Conservation (phyloP, 2,329 filamentous ascomycete genomes). For the Venturia nashicola region DNA sequence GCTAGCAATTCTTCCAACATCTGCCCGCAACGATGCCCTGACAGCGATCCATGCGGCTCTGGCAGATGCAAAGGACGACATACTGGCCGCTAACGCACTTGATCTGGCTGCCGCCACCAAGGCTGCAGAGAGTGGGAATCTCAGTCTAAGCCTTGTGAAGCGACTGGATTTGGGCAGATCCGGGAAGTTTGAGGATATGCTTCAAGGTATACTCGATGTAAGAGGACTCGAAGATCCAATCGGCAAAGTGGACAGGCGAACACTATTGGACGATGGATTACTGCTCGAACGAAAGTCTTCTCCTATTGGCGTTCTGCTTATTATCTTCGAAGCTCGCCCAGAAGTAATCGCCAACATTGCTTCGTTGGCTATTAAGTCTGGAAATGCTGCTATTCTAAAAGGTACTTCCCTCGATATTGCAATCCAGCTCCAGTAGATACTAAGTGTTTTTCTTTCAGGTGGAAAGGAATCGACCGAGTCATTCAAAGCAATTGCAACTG, state of each 20-base stretch:
- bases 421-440: not conserved
- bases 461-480: constrained; percentile 93
- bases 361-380: constrained; percentile 89
- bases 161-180: constrained; percentile 73
- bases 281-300: constrained; percentile 79
- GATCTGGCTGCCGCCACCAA: constrained; percentile 66
- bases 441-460: constrained; percentile 34
- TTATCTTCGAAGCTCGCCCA: constrained; percentile 95
- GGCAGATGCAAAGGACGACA: constrained; percentile 52
- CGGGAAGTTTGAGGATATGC: constrained; percentile 96
- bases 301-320: constrained; percentile 92
- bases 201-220: constrained; percentile 87
- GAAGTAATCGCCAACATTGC: constrained; percentile 99
- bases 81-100: constrained; percentile 74
- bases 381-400: constrained; percentile 93
- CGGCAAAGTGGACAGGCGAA: constrained; percentile 72
- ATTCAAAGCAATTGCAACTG: constrained; percentile 80
- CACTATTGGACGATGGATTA: constrained; percentile 74
- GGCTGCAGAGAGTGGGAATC: constrained; percentile 60
- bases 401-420: constrained; percentile 30
- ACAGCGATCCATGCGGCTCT: constrained; percentile 74
- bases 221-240: constrained; percentile 76
- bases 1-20: constrained; percentile 65
- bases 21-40: constrained; percentile 72
- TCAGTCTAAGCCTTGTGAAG: constrained; percentile 76